Evolutionary conservation across 1,284 basidiomycete species (phyloP), one percentile per base, ranked within the genome.

Genomic region (Cutaneotrichosporon sp.): DNA sequence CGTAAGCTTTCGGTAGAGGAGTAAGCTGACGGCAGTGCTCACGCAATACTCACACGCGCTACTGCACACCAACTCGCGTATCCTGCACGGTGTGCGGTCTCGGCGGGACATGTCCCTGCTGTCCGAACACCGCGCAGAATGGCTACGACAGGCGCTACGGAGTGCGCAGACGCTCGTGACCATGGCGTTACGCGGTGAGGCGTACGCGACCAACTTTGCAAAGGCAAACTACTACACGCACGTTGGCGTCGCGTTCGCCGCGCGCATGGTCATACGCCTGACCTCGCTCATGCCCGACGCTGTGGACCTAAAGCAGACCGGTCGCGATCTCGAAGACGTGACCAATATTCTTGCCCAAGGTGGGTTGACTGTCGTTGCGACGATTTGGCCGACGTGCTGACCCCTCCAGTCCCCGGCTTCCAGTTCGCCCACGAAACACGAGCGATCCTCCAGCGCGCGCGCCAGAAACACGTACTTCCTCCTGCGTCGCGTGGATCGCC

Each of bases 341-440:
- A 63, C 68, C 5, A 46, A 61, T 21, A 54, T 63, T 12, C 52
- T 72, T 9, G 58, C 66, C 1, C 57, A 60, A 21, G 67, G 67
- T 69, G 40, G 46, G 49, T 21, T n/a, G 8, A 4, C 2, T 5
- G 14, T 22, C 7, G 17, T n/a, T n/a, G n/a, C n/a, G n/a, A n/a
- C 10, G 8, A 18, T 18, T 17, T 8, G 35, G 37, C 51, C 53
- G 36, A 51, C 43, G 10, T 2, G 17, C 46, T 67, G 70, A 71
- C 1, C 70, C 70, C 7, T 2, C 21, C 46, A 68, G 70, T 73
- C 1, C 70, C 70, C 7, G 69, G 70, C 0, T 73, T 69, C 59
- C 65, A 66, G 57, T 68, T 64, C 43, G 66, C 67, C 4, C 53
- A 62, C 30, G 50, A 66, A n/a, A 61, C 71, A 8, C 64, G 64